A percentile compares a stretch with the other conserved stretches of the same genome.
Evolutionary conservation across 179 eudicot genomes (phyloP).

Genomic region (Spinacia oleracea): DNA sequence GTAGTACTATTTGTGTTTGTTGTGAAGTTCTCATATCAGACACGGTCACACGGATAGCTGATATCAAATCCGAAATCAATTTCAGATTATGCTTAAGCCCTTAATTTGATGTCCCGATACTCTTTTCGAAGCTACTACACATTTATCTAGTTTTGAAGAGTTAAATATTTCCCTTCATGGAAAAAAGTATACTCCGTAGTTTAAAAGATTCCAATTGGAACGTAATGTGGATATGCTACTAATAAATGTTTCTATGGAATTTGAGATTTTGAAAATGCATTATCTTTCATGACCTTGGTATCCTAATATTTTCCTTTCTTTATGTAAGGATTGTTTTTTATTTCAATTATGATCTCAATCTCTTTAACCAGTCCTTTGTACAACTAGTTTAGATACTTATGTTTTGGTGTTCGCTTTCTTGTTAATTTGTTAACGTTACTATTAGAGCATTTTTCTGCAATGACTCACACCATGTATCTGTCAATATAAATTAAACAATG

Average conservation of each 20-base stretch:
- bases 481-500: background rate
- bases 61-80: too few species aligned
- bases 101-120: too few species aligned
- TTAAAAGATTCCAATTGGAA: background rate
- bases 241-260: background rate
- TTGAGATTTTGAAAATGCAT: background rate
- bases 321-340: background rate
- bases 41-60: background rate
- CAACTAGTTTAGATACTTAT: background rate
- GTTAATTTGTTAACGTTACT: background rate
- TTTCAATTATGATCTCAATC: background rate
- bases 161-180: background rate
- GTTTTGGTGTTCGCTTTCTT: background rate
- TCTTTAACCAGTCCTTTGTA: background rate
- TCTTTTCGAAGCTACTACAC: background rate
- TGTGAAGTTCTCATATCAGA: background rate
- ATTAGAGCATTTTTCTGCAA: background rate
- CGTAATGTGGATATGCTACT: background rate
- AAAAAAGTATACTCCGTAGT: too few species aligned
- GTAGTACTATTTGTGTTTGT: background rate
- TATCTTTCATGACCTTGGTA: background rate
- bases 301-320: background rate
- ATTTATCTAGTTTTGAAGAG: background rate
- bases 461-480: background rate
- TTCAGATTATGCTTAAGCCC: background rate